These are phyloP conservation scores for Capsella bursapastoris DNA, from an alignment of 345 rosid genomes.

Conservation along the genomic window DNA sequence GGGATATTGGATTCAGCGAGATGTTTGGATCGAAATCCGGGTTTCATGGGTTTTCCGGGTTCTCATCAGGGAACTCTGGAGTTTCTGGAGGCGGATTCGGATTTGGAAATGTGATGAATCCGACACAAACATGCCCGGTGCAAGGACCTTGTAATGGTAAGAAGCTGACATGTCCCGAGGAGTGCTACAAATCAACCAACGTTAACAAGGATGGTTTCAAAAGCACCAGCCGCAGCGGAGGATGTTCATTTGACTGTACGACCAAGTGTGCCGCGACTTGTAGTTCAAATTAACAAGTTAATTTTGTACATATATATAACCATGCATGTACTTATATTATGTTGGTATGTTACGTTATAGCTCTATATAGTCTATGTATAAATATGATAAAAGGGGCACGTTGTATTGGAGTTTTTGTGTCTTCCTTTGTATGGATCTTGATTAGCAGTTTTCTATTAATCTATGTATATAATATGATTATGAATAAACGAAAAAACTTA, in stretches of 20 bases:
- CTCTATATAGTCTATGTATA: constrained; percentile 5
- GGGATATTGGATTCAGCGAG: constrained; percentile 9
- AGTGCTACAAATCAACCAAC: constrained; percentile 38
- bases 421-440: constrained; percentile 11
- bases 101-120: background rate
- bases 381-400: background rate
- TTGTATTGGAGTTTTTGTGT: constrained; percentile 24
- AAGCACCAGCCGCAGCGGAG: constrained; percentile 36
- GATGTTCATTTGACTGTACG: constrained; percentile 40
- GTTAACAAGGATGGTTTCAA: constrained; percentile 25
- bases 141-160: constrained; percentile 44
- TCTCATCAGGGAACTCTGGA: background rate
- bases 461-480: constrained; percentile 20
- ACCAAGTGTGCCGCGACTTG: constrained; percentile 29
- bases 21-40: background rate
- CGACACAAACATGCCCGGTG: constrained; percentile 6
- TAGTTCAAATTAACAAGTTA: background rate
- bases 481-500: constrained; percentile 18
- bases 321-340: background rate
- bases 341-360: background rate
- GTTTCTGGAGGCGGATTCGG: background rate
- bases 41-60: background rate
- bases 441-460: constrained; percentile 16
- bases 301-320: background rate
- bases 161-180: constrained; percentile 25